These are phyloP conservation scores for Candida gigantensis DNA, from an alignment of 1,139 yeast species.

Conservation along the genomic window DNA sequence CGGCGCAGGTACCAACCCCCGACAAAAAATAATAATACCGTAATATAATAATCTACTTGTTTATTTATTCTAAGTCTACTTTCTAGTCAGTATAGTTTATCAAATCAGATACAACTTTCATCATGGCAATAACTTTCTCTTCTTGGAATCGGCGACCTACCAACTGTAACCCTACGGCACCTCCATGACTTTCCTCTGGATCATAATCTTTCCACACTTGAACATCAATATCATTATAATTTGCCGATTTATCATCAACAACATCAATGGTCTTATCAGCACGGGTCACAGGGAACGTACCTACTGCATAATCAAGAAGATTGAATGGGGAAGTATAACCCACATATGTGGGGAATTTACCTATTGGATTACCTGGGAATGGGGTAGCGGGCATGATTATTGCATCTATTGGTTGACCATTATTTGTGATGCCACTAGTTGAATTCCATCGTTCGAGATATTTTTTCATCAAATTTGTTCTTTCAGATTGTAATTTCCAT, in stretches of 20 bases:
- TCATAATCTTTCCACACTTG: constrained; percentile 43
- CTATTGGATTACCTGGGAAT: constrained; percentile 47
- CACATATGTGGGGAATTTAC: constrained; percentile 33
- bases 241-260: constrained; percentile 19
- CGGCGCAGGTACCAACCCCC: too few relatives aligned
- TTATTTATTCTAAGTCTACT: too few relatives aligned
- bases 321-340: constrained; percentile 63
- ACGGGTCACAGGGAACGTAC: constrained; percentile 58
- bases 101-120: constrained; percentile 25
- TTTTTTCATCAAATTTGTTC: constrained; percentile 31
- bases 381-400: constrained; percentile 50
- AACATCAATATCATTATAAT: constrained; percentile 21
- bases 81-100: constrained; percentile 14
- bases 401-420: constrained; percentile 50
- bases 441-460: constrained; percentile 40
- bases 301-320: constrained; percentile 57
- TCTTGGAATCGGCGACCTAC: constrained; percentile 61
- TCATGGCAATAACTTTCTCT: constrained; percentile 54
- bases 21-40: too few relatives aligned
- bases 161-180: constrained; percentile 68
- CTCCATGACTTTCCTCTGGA: constrained; percentile 57
- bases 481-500: constrained; percentile 43
- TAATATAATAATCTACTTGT: too few relatives aligned
- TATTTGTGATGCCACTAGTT: constrained; percentile 29
- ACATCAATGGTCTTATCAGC: constrained; percentile 48